Evolutionary conservation across 2,329 filamentous ascomycete genomes (phyloP), one percentile per base, ranked within the genome.

Genomic region (Apiospora marii): DNA sequence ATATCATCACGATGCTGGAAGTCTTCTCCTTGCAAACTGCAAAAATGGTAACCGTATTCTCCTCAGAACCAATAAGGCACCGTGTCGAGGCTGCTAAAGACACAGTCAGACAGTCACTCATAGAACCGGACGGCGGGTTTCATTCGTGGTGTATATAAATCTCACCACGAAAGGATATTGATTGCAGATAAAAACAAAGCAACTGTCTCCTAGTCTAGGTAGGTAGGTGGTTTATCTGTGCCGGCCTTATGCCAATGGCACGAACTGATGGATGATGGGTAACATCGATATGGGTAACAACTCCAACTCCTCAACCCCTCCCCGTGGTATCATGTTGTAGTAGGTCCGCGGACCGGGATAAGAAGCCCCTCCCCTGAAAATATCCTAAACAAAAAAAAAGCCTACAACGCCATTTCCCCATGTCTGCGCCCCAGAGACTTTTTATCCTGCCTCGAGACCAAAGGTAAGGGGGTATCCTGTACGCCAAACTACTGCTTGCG

Each of bases 331-430:
- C 58, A 64, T 64, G 30, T n/a, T 30, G 51, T 58, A 10, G 58
- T 41, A 19, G 58, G 30, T 24, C 12, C n/a, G 1, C n/a, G 1
- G n/a, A 64, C 58, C 58, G 58, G n/a, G 58, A 41, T 64, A 64
- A 64, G 58, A 64, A 64, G 12, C 24, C 24, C 27, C 27, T 27
- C 51, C 53, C 58, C 34, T 37, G 58, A 37, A 41, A 41, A 64
- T 41, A 41, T 41, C 58, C 58, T 64, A 41, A 64, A 64, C 58
- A 64, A 41, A 58, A 58, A 53, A 30, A 64, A 64, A 24, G 58
- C 73, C 71, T 71, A 71, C 73, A 72, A 75, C 74, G 72, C 73
- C 74, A 72, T 64, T 24, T n/a, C 70, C 70, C 70, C 41, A 44
- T 69, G 71, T 72, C 70, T 70, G 41, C 48, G 67, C 64, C 51